These are phyloP conservation scores for Coemansia erecta DNA, from an alignment of 192 early-diverging fungal species.

Conservation along the genomic window DNA sequence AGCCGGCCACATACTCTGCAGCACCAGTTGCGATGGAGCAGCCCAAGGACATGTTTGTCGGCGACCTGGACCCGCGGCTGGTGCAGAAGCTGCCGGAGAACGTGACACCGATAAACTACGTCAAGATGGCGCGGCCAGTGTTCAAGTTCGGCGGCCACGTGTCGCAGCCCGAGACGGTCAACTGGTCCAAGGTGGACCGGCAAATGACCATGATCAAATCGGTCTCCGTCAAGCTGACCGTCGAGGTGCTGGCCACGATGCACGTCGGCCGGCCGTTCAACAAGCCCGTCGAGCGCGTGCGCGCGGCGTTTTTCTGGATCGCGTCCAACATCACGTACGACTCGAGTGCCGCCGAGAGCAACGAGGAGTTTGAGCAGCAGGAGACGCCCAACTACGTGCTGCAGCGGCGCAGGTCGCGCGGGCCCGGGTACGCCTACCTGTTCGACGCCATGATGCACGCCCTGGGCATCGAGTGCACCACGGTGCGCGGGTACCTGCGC, in stretches of 20 bases:
- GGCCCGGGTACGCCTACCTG: slow-evolving; percentile 52
- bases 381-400: slow-evolving; percentile 44
- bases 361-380: slow-evolving; percentile 44
- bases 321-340: slow-evolving; percentile 63
- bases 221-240: slow-evolving; percentile 57
- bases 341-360: slow-evolving; percentile 33
- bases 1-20: slow-evolving; percentile 7
- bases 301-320: slow-evolving; percentile 68
- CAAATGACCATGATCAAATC: slow-evolving; percentile 67
- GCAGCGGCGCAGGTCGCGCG: slow-evolving; percentile 49
- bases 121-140: slow-evolving; percentile 48
- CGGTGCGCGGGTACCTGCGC: slow-evolving; percentile 51
- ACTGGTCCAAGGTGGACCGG: slow-evolving; percentile 64
- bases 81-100: slow-evolving; percentile 30
- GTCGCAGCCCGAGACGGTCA: slow-evolving; percentile 34
- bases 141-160: slow-evolving; percentile 49
- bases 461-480: slow-evolving; percentile 48
- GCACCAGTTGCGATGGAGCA: slow-evolving; percentile 5
- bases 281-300: slow-evolving; percentile 57
- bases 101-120: slow-evolving; percentile 50
- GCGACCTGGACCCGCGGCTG: slow-evolving; percentile 33
- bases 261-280: slow-evolving; percentile 67
- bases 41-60: slow-evolving; percentile 13
- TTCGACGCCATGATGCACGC: slow-evolving; percentile 51
- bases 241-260: slow-evolving; percentile 61